phyloP scores from a whole-genome alignment of 139 green algal genomes.

The Penium margaritaceum region DNA sequence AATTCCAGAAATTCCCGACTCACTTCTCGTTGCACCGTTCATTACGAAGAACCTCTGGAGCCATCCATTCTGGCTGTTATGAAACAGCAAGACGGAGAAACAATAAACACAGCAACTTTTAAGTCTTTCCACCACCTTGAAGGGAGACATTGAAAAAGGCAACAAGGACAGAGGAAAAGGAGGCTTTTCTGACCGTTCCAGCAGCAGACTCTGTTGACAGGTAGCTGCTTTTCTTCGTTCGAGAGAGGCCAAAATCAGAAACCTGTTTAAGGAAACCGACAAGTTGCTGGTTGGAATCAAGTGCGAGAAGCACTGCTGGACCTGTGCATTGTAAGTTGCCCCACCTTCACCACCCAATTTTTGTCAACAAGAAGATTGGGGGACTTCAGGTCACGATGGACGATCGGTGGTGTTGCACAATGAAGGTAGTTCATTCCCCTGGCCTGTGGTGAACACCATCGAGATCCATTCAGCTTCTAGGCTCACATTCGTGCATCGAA shows the following conservation, averaged over 20 bases:
- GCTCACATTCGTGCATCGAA: background rate
- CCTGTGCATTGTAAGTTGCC: background rate
- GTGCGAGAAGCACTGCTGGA: background rate
- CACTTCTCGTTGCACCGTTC: constrained; percentile 71
- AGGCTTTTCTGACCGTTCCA: constrained; percentile 55
- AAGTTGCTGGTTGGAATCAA: background rate
- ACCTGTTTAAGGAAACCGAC: constrained; percentile 44
- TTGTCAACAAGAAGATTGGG: constrained; percentile 73
- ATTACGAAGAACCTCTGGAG: constrained; percentile 57
- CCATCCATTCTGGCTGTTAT: constrained; percentile 79
- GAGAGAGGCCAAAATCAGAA: constrained; percentile 41
- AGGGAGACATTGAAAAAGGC: background rate
- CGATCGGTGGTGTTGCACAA: constrained; percentile 60
- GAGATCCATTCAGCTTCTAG: background rate
- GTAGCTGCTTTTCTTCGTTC: constrained; percentile 47
- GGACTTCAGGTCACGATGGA: constrained; percentile 77
- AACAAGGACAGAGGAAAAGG: background rate
- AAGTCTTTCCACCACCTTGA: background rate
- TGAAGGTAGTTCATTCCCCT: constrained; percentile 67
- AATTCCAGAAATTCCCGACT: too few species aligned
- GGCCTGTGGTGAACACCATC: background rate
- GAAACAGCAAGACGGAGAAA: background rate
- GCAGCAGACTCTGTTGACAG: constrained; percentile 49
- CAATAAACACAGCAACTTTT: background rate
- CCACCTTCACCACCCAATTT: constrained; percentile 76